A percentile compares a stretch with the other conserved stretches of the same genome.
Conservation (phyloP, 768 basidiomycete species). For the Tricholoma bakamatsutake region DNA sequence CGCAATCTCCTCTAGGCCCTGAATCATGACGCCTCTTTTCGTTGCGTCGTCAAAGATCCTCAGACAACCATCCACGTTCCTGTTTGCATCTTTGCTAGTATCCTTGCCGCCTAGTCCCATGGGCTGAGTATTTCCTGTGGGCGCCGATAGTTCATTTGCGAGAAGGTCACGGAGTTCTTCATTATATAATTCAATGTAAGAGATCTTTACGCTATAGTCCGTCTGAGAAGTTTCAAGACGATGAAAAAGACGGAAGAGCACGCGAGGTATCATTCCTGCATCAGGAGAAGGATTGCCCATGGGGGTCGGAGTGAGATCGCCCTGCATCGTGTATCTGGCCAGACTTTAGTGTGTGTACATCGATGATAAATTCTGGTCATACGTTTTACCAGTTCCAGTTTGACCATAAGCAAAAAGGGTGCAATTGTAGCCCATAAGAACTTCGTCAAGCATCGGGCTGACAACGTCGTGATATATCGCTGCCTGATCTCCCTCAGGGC, state of each 20-base stretch:
- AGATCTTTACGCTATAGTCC: conserved; percentile 92
- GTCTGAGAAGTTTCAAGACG: conserved; percentile 69
- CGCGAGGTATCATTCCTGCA: conserved; percentile 95
- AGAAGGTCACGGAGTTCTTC: conserved; percentile 96
- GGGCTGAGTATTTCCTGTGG: conserved; percentile 62
- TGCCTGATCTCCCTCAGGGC: conserved; percentile 93
- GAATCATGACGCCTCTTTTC: conserved; percentile 88
- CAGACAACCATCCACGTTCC: conserved; percentile 43
- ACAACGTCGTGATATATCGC: conserved; percentile 94
- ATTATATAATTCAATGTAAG: conserved; percentile 95
- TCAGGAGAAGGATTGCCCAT: conserved; percentile 84
- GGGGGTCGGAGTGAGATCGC: conserved; percentile 76
- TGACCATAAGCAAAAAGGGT: conserved; percentile 98
- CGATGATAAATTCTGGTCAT: conserved; percentile 25
- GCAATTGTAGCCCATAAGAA: conserved; percentile 95
- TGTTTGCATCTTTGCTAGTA: conserved; percentile 16
- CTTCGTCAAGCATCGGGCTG: conserved; percentile 86
- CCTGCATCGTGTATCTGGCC: conserved; percentile 91
- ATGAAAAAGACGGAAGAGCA: conserved; percentile 85
- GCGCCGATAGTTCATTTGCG: conserved; percentile 67
- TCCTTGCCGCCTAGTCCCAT: conserved; percentile 70
- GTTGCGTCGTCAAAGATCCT: conserved; percentile 92
- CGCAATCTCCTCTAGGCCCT: conserved; percentile 86
- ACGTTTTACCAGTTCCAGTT: conserved; percentile 99
- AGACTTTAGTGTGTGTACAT: conserved; percentile 1